Base-by-base conservation (phyloP, 2,329 filamentous ascomycete species). In the Phaeosphaeriaceae sp. region DNA sequence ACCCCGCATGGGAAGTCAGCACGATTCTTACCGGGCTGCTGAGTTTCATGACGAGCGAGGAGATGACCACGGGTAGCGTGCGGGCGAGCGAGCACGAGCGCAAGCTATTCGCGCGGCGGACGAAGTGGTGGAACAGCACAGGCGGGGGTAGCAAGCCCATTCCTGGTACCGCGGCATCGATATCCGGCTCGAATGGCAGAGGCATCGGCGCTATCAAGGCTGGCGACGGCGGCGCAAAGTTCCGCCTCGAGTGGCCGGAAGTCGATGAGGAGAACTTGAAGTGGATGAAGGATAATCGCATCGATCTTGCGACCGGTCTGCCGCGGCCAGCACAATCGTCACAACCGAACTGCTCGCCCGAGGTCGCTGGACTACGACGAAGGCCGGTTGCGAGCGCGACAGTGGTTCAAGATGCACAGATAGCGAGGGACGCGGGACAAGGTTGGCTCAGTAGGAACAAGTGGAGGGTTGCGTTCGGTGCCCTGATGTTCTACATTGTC, bases 21-120 rank as follows among this genome's bases (percentile, higher is more conserved):
- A 99, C 95, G 0, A 99, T 99, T 65, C 83, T 99, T 17, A 96
- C 97, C 55, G 95, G 95, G 10, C 86, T 99, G 26, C 83, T 98
- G 63, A 96, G 91, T 42, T 99, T 99, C 80, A 99, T 99, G 95
- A 98, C 94, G 2, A 93, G 92, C 66, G 94, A 99, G 75, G 95
- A 99, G 82, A 97, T 98, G 91, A 99, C 95, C 0, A 98, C 95
- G 0, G 95, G 95, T 1, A 94, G 90, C 28, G 88, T 99, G 28
- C 89, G 90, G 6, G 92, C 89, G 19, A 90, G 88, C 0, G 87
- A 92, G 51, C 83, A 86, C 3, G 94, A 98, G 82, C 88, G 94
- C 61, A 90, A 88, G 76, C 86, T 90, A 70, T 88, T 93, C 51
- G 93, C 95, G 0, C 84, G 86, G 23, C 86, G 91, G 62, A 92